Evolutionary conservation across 352 stramenopile genomes (phyloP).

Genomic region (Globisporangium nodosum): DNA sequence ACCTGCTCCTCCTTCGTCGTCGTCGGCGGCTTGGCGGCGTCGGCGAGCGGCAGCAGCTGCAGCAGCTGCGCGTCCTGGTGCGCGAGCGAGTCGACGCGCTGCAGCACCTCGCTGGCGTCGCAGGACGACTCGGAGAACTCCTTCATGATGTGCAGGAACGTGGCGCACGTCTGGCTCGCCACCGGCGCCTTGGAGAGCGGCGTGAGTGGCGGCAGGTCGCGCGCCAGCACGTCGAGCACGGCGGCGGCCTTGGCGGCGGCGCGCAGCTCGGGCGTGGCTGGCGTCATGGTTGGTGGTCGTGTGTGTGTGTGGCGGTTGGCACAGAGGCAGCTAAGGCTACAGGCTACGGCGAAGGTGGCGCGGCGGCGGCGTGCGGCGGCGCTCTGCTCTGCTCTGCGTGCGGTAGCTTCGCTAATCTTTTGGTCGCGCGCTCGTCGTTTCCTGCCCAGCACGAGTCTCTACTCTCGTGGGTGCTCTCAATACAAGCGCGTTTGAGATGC

Average conservation of each 20-base stretch:
- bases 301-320: neutral
- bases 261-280: conserved; percentile 8
- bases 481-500: too few species aligned
- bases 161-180: conserved; percentile 49
- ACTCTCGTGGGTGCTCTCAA: neutral
- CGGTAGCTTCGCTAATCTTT: conserved; percentile 20
- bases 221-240: conserved; percentile 13
- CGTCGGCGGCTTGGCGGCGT: conserved; percentile 13
- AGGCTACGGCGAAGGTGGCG: too few species aligned
- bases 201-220: conserved; percentile 4
- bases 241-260: conserved; percentile 8
- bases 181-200: conserved; percentile 16
- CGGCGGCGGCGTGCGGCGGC: neutral
- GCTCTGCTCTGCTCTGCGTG: conserved; percentile 3
- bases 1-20: conserved; percentile 15
- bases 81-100: conserved; percentile 62
- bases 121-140: conserved; percentile 66
- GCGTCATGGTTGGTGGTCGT: conserved; percentile 1
- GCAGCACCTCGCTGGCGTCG: conserved; percentile 51
- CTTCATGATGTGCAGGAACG: conserved; percentile 75
- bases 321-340: neutral
- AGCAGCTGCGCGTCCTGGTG: conserved; percentile 53
- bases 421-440: conserved; percentile 13
- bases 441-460: conserved; percentile 4
- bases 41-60: conserved; percentile 40